Base-by-base conservation (phyloP, 2,329 filamentous ascomycete genomes). In the Stromatinia cepivora region DNA sequence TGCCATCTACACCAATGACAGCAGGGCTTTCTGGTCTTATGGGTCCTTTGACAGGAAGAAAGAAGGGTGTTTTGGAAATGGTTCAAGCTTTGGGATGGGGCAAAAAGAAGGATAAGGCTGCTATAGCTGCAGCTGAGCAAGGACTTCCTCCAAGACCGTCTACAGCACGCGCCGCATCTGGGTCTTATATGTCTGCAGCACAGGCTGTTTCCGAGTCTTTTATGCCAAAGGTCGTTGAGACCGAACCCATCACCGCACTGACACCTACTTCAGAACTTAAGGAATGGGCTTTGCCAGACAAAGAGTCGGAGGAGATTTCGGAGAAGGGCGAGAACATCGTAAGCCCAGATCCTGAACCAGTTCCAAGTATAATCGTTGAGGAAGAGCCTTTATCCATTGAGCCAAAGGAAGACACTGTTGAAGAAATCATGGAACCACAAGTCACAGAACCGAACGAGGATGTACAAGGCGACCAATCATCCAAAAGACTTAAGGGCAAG, bases 301-400 rank as follows among this genome's bases (percentile, higher is more conserved):
- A 79, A 70, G 82, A 80, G 71, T 77, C 78, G 15, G 80, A 80
- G 70, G 80, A 80, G 71, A 76, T 77, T 7, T 82, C 81, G 74
- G 84, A 82, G 69, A 72, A 72, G n/a, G 22, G 42, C 50, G 36
- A 66, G 22, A 42, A 54, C 15, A 20, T 57, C 3, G 42, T 45
- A n/a, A 58, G 25, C 25, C 42, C 45, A 58, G 67, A 69, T n/a
- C 15, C 42, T 6, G 66, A 69, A 4, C 8, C 50, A 54, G 50
- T 39, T 11, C 15, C 15, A 39, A 34, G 34, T 39, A 39, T 28
- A 39, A 13, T 64, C n/a, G 28, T 64, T 15, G 61, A 64, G 20
- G 46, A 46, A 61, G 42, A 64, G 28, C 9, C 46, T 39, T 22
- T 52, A 39, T 48, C 46, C n/a, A 52, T 22, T 34, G n/a, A 64